phyloP scores from a whole-genome alignment of 495 filamentous ascomycete genomes.

The Cenococcum geophilum region DNA sequence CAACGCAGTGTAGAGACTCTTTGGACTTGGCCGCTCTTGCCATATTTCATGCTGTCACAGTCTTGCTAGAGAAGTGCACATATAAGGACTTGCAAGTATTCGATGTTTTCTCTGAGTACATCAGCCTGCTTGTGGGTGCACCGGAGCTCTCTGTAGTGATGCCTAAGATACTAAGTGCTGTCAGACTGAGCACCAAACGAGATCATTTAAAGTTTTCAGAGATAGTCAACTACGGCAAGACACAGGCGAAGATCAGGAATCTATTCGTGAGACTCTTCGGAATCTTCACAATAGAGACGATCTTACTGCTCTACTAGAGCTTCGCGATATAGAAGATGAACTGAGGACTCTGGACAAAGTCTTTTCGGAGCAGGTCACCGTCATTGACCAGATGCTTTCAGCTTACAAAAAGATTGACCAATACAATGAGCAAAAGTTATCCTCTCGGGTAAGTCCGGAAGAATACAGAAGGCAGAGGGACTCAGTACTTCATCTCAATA shows the following conservation, averaged over 20 bases:
- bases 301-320: neutral
- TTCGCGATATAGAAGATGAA: slow-evolving; percentile 53
- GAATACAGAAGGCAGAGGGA: too few species aligned
- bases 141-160: too few species aligned
- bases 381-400: slow-evolving; percentile 27
- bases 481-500: too few species aligned
- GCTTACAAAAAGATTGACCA: neutral
- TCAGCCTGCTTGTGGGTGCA: slow-evolving; percentile 4
- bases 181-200: slow-evolving; percentile 3
- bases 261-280: neutral
- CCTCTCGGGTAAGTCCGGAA: too few species aligned
- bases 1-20: slow-evolving; percentile 6
- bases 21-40: slow-evolving; percentile 16
- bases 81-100: slow-evolving; percentile 4
- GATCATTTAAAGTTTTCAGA: slow-evolving; percentile 9
- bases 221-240: neutral
- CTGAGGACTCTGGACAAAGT: slow-evolving; percentile 59
- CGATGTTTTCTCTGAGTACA: slow-evolving; percentile 5
- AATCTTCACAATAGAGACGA: slow-evolving; percentile 3
- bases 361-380: slow-evolving; percentile 49
- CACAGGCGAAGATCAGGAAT: neutral
- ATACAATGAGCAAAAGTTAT: too few species aligned
- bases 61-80: slow-evolving; percentile 4
- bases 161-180: too few species aligned
- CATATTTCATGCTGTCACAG: slow-evolving; percentile 9